A percentile compares a stretch with the other conserved stretches of the same genome.
phyloP scores from a whole-genome alignment of 2,329 filamentous ascomycete species.

The Monilinia fructicola region DNA sequence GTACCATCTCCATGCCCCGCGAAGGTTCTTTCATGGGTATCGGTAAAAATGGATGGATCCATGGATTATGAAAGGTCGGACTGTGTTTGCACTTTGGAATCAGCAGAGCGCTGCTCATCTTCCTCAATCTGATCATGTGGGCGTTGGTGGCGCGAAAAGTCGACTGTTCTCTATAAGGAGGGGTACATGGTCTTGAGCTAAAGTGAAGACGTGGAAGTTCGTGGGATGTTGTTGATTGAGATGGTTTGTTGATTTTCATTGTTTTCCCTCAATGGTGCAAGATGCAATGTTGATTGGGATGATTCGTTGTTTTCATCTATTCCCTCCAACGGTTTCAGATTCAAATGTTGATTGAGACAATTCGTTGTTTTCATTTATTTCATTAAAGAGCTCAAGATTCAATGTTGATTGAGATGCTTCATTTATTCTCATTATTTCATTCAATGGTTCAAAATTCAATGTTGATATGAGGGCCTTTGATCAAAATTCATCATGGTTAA shows the following conservation, averaged over 20 bases:
- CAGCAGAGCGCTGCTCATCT: neutral
- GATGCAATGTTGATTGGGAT: neutral
- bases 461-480: neutral
- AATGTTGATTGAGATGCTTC: too few species aligned
- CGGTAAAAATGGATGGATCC: neutral
- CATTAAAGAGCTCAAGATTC: too few species aligned
- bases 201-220: neutral
- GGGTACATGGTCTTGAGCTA: too few species aligned
- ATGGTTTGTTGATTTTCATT: too few species aligned
- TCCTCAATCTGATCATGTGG: neutral
- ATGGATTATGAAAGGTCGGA: neutral
- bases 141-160: too few species aligned
- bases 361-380: too few species aligned
- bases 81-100: neutral
- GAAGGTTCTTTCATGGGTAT: neutral
- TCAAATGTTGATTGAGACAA: too few species aligned
- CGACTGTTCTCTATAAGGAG: neutral
- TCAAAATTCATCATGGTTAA: neutral
- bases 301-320: too few species aligned
- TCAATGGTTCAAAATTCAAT: too few species aligned
- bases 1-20: constrained; percentile 4
- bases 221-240: neutral
- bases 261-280: too few species aligned
- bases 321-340: too few species aligned
- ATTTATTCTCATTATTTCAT: too few species aligned